Evolutionary conservation across 75 land plant genomes (phyloP).

Genomic region (Pinus albicaulis): DNA sequence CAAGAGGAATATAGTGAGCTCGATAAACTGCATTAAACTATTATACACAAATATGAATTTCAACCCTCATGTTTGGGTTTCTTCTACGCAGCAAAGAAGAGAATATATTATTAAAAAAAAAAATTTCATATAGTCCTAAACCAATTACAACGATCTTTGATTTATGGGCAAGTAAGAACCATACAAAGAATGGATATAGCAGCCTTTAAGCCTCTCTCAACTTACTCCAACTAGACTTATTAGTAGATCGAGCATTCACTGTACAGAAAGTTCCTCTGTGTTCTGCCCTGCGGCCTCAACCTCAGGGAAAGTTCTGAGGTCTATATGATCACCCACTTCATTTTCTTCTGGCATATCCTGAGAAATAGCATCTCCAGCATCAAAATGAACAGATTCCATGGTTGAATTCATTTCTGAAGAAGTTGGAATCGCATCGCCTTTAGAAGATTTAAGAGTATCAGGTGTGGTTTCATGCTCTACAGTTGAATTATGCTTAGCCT

Average conservation of each 20-base stretch:
- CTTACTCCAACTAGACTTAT: too few species aligned
- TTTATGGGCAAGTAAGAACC: too few species aligned
- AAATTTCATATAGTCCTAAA: too few species aligned
- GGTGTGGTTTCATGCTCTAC: neutral
- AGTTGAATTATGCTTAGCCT: neutral
- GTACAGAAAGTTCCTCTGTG: slow-evolving; percentile 24
- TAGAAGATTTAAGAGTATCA: neutral
- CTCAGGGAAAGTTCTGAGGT: slow-evolving; percentile 38
- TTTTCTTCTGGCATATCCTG: slow-evolving; percentile 24
- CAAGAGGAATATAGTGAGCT: too few species aligned
- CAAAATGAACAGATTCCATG: neutral
- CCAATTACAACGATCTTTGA: too few species aligned
- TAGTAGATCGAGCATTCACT: neutral
- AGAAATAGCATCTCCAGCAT: slow-evolving; percentile 12
- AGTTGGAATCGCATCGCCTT: neutral
- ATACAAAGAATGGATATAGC: too few species aligned
- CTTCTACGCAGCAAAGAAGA: too few species aligned
- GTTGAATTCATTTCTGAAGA: neutral
- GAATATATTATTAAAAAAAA: too few species aligned
- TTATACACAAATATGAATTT: too few species aligned
- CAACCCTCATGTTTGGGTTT: too few species aligned
- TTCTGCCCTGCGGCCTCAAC: slow-evolving; percentile 14
- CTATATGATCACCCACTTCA: slow-evolving; percentile 26
- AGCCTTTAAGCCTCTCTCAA: too few species aligned
- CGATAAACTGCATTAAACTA: too few species aligned